Evolutionary conservation across 768 basidiomycete species (phyloP).

Genomic region (Obba rivulosa): DNA sequence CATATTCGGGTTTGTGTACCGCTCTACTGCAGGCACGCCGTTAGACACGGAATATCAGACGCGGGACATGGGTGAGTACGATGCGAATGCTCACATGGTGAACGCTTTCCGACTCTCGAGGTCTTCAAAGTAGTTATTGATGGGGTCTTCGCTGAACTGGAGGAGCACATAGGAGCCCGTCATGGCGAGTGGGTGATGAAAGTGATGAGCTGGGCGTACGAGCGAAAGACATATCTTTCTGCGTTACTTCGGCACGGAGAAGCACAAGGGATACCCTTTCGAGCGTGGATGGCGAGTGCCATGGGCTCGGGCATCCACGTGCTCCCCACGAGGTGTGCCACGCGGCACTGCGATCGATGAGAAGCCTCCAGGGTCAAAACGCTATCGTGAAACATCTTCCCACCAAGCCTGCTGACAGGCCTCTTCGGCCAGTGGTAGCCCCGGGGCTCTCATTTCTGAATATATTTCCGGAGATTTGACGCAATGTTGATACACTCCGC

Average conservation of each 20-base stretch:
- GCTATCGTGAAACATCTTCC: slow-evolving; percentile 10
- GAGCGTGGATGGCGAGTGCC: neutral
- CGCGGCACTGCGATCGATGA: slow-evolving; percentile 8
- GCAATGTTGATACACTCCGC: too few relatives aligned
- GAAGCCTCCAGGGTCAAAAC: neutral
- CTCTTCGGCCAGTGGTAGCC: too few relatives aligned
- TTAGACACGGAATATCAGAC: slow-evolving; percentile 1
- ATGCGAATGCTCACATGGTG: slow-evolving; percentile 47
- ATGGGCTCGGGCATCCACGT: slow-evolving; percentile 11
- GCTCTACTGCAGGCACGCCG: slow-evolving; percentile 8
- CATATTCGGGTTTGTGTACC: slow-evolving; percentile 3
- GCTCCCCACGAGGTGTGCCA: slow-evolving; percentile 17
- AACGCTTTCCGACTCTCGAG: slow-evolving; percentile 60
- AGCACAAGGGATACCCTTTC: slow-evolving; percentile 12
- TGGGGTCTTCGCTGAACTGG: slow-evolving; percentile 62
- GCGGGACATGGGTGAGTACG: neutral
- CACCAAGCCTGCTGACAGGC: neutral
- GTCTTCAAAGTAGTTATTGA: slow-evolving; percentile 58
- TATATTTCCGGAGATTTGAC: too few relatives aligned
- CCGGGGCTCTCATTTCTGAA: too few relatives aligned
- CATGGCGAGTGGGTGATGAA: slow-evolving; percentile 25
- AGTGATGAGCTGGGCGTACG: slow-evolving; percentile 6
- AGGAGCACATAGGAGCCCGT: slow-evolving; percentile 43
- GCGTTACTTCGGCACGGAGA: neutral
- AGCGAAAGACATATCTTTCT: neutral